Base-by-base conservation (phyloP, 78 protist genomes). In the Dictyostelium brefeldianum region DNA sequence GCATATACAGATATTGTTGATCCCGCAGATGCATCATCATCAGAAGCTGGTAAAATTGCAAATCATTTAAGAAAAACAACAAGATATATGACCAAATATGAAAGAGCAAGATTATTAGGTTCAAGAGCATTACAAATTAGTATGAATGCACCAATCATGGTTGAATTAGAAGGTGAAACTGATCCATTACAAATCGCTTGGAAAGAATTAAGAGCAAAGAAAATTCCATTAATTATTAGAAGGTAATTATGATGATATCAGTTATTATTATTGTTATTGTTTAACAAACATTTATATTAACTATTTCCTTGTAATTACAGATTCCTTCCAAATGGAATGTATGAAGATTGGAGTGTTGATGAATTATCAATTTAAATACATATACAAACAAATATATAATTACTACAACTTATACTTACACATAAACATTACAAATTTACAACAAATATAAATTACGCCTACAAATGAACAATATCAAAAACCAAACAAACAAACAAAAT, bases 81-180 rank as follows among this genome's bases (percentile, higher is more conserved):
- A 15, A 71, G 92, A 62, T 98, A 90, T 62, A 74, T 98, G 97
- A 98, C 99, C 1, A 97, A 97, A 89, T 98, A 97, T 57, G 99
- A 98, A 78, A 80, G 98, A 29, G 99, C 99, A 0, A 91, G 99
- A 10, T 47, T 98, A 17, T 91, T 98, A 8, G 99, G 99, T 15
- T 94, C 98, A 25, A 87, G 99, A n/a, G 99, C 99, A 15, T 91
- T 98, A 57, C 99, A 98, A 82, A 98, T 98, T 11, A 69, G 84
- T 36, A 97, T 97, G 98, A 94, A 93, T 50, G 99, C 99, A 9
- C 99, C 99, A 17, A 91, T 98, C 22, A 95, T 98, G 97, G 99
- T 98, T 31, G 98, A 98, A 46, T 31, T 98, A 15, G 95, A 95
- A 41, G 98, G 98, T 15, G 99, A 97, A 81, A 97, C 99, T 1